A percentile compares a stretch with the other conserved stretches of the same genome.
Conservation (phyloP, 176 grass and related monocot genomes). For the Microstegium vimineum region DNA sequence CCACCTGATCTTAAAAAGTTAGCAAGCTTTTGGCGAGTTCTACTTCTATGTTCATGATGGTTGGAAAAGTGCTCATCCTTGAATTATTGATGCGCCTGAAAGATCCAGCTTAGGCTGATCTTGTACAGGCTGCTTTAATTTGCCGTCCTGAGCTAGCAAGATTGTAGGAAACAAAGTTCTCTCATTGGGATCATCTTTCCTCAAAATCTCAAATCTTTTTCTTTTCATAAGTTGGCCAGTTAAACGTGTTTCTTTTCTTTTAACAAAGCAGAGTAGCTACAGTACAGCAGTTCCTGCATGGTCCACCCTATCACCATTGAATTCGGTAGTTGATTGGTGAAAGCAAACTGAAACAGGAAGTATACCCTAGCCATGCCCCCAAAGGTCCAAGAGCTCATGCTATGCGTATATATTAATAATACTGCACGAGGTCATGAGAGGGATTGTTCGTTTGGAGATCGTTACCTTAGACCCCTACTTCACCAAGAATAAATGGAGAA, state of each 20-base stretch:
- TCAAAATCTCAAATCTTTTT: not conserved
- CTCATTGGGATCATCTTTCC: not conserved
- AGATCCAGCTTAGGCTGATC: not conserved
- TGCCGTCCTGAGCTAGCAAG: not conserved
- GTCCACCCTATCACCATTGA: not conserved
- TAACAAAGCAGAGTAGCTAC: not conserved
- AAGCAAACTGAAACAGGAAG: not conserved
- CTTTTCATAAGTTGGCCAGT: not conserved
- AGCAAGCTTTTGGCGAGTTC: not conserved
- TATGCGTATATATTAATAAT: too few species aligned
- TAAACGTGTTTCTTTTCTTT: not conserved
- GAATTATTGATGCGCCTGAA: not conserved
- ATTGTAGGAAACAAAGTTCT: not conserved
- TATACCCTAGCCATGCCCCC: not conserved
- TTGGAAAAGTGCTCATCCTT: not conserved
- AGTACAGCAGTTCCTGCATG: not conserved
- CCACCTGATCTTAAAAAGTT: not conserved
- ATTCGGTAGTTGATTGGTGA: not conserved
- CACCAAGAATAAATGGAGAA: too few species aligned
- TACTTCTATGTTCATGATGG: not conserved
- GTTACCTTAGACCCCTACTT: too few species aligned
- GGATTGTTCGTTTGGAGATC: too few species aligned
- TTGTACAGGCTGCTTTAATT: not conserved
- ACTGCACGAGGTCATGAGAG: too few species aligned
- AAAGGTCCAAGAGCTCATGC: not conserved